Conservation (phyloP, 2,329 filamentous ascomycete species). For the Pseudogymnoascus sp. region DNA sequence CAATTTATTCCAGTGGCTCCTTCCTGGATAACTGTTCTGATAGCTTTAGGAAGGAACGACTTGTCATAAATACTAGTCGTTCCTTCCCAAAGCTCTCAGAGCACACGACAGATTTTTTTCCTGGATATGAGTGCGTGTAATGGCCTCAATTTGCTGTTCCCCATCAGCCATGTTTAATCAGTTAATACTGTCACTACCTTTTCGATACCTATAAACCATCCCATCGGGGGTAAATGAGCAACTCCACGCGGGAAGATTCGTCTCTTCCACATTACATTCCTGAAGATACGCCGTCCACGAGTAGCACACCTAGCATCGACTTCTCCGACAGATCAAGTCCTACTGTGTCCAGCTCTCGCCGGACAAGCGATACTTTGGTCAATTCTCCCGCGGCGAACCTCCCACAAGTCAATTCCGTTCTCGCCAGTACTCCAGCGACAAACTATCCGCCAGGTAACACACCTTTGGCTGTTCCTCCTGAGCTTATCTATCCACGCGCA, state of each 20-base stretch:
- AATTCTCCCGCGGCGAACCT: not conserved
- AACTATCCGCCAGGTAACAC: not conserved
- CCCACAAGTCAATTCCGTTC: not conserved
- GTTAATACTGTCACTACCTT: not conserved
- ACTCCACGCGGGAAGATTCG: not conserved
- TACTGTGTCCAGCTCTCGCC: not conserved
- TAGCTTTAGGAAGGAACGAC: not conserved
- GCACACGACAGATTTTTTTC: not conserved
- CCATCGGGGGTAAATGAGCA: not conserved
- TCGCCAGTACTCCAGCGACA: not conserved
- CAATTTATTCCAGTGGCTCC: not conserved
- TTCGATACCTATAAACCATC: not conserved
- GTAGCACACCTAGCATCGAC: not conserved
- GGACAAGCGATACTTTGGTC: not conserved
- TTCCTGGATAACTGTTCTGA: too few relatives aligned
- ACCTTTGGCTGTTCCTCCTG: too few relatives aligned
- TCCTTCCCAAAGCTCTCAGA: not conserved
- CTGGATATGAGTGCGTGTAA: not conserved
- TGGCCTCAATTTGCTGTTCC: not conserved
- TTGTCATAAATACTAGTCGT: not conserved
- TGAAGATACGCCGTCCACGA: not conserved
- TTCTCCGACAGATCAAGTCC: not conserved
- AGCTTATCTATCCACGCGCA: not conserved
- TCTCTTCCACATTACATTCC: not conserved
- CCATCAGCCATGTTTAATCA: not conserved